phyloP scores from a whole-genome alignment of 345 rosid species.

The Camelina hispida region DNA sequence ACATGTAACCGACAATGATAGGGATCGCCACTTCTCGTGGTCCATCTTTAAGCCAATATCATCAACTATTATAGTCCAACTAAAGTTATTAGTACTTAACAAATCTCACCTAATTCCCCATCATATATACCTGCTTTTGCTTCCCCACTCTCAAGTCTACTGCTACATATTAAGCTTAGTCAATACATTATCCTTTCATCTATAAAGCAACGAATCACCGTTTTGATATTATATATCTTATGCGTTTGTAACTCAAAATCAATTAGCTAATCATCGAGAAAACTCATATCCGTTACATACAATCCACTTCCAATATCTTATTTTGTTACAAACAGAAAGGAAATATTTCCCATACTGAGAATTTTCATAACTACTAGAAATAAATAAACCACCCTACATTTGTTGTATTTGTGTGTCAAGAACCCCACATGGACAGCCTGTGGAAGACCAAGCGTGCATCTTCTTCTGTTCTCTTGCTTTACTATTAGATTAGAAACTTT shows the following conservation, averaged over 20 bases:
- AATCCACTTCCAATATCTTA: too few species aligned
- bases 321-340: not conserved
- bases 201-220: not conserved
- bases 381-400: not conserved
- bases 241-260: not conserved
- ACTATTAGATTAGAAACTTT: not conserved
- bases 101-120: conserved; percentile 37
- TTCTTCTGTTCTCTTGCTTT: conserved; percentile 29
- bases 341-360: not conserved
- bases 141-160: conserved; percentile 26
- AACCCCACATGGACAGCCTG: conserved; percentile 56
- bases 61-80: not conserved
- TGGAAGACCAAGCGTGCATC: conserved; percentile 39
- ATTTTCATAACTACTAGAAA: not conserved
- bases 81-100: not conserved
- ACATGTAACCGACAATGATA: conserved; percentile 24
- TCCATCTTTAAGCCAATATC: conserved; percentile 17
- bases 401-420: not conserved
- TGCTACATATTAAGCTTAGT: not conserved
- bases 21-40: conserved; percentile 25
- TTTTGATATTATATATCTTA: too few species aligned
- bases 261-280: not conserved
- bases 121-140: conserved; percentile 21
- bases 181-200: not conserved
- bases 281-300: not conserved